Conservation (phyloP, 768 basidiomycete species). For the Russula ochroleuca region DNA sequence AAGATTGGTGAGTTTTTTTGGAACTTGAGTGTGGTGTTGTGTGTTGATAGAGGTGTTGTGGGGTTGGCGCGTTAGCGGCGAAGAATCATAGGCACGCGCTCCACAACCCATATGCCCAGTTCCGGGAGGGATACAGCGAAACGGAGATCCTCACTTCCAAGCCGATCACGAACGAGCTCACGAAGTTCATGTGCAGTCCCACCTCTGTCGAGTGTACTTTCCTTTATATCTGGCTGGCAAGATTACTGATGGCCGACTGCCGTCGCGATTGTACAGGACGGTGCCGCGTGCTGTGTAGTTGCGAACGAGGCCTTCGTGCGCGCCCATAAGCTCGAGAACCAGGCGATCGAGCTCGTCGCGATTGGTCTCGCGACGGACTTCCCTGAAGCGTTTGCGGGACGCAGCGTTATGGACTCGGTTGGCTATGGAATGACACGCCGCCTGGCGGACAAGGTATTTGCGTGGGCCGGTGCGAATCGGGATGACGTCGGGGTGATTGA, state of each 20-base stretch:
- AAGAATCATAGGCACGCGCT: conserved; percentile 82
- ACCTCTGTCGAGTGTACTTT: conserved; percentile 44
- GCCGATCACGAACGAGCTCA: conserved; percentile 67
- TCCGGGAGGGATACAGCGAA: conserved; percentile 70
- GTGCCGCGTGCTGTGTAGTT: conserved; percentile 71
- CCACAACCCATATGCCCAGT: conserved; percentile 85
- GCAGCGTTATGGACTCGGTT: conserved; percentile 75
- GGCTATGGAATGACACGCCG: conserved; percentile 73
- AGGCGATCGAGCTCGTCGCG: conserved; percentile 78
- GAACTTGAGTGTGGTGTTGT: background rate
- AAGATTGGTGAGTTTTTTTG: conserved; percentile 55
- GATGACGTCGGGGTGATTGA: conserved; percentile 81
- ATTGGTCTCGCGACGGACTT: conserved; percentile 64
- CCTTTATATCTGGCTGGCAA: too few relatives aligned
- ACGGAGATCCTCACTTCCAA: conserved; percentile 64
- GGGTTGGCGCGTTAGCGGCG: conserved; percentile 44
- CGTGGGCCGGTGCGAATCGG: conserved; percentile 60
- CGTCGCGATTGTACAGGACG: conserved; percentile 45
- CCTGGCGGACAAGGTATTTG: conserved; percentile 65
- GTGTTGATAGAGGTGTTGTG: background rate
- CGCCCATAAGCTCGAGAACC: conserved; percentile 68
- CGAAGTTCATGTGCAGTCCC: conserved; percentile 85
- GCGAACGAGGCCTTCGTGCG: conserved; percentile 78
- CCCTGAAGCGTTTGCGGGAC: conserved; percentile 57
- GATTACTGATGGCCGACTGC: background rate